These are phyloP conservation scores for Xanthoparmelia taractica DNA, from an alignment of 495 filamentous ascomycete genomes.

Conservation along the genomic window DNA sequence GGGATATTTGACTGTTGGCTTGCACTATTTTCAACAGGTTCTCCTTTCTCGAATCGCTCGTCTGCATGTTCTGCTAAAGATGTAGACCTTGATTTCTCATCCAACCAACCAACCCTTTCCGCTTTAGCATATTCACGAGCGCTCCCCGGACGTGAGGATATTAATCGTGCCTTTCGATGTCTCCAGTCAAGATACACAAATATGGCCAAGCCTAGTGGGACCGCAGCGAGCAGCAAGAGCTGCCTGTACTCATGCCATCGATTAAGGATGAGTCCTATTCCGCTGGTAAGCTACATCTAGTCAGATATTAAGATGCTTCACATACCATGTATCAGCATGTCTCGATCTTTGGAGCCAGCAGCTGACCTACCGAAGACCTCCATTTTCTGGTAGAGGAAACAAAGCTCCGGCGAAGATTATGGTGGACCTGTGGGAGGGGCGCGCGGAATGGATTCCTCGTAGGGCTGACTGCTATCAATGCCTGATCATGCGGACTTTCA, in stretches of 20 bases:
- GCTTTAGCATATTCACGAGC: neutral
- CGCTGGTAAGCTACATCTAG: neutral
- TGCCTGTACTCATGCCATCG: constrained; percentile 21
- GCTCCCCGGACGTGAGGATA: neutral
- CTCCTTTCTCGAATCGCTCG: neutral
- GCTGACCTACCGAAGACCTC: neutral
- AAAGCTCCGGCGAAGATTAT: neutral
- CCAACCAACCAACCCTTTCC: constrained; percentile 6
- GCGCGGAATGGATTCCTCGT: neutral
- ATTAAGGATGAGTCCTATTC: constrained; percentile 5
- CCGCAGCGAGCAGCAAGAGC: constrained; percentile 9
- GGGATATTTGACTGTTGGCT: neutral
- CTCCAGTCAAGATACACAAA: constrained; percentile 3
- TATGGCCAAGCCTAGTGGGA: constrained; percentile 2
- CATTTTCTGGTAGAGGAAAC: neutral
- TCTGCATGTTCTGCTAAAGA: neutral
- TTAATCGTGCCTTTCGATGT: neutral
- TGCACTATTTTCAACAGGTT: neutral
- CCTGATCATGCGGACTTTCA: neutral
- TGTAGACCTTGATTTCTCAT: neutral
- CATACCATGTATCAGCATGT: neutral
- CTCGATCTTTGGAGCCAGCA: constrained; percentile 3
- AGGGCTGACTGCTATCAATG: neutral
- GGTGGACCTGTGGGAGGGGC: constrained; percentile 4
- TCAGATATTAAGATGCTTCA: neutral